These are phyloP conservation scores for Vitis rotundifolia DNA, from an alignment of 164 flowering plant genomes.

Conservation along the genomic window DNA sequence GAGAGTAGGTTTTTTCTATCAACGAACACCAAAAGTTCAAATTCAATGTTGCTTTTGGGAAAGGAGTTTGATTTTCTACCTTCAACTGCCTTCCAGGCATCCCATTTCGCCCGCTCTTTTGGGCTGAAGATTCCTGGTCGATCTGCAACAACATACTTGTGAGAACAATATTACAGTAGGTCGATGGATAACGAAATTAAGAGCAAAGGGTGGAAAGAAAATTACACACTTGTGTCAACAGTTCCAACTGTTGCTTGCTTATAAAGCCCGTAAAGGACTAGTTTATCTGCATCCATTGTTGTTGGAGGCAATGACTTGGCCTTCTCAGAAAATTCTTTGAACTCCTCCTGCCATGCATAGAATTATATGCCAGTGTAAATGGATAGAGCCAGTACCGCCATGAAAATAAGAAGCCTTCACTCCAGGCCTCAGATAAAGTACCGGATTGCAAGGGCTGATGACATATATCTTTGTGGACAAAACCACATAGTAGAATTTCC, in stretches of 20 bases:
- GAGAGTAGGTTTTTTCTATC: too few relatives aligned
- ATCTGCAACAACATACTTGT: slow-evolving; percentile 26
- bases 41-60: too few relatives aligned
- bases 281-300: slow-evolving; percentile 51
- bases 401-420: too few relatives aligned
- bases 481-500: too few relatives aligned
- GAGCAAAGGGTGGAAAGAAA: neutral
- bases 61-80: slow-evolving; percentile 28
- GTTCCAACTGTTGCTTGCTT: slow-evolving; percentile 74
- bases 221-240: slow-evolving; percentile 53
- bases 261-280: slow-evolving; percentile 63
- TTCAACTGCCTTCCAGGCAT: slow-evolving; percentile 76
- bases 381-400: too few relatives aligned
- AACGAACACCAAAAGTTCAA: too few relatives aligned
- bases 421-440: too few relatives aligned
- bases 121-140: slow-evolving; percentile 65
- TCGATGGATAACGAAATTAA: neutral
- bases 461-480: too few relatives aligned
- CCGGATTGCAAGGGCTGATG: too few relatives aligned
- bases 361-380: too few relatives aligned
- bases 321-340: slow-evolving; percentile 61
- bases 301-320: slow-evolving; percentile 54
- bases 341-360: slow-evolving; percentile 47
- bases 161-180: neutral
- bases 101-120: slow-evolving; percentile 71